These are phyloP conservation scores for Venturia aucupariae DNA, from an alignment of 2,329 filamentous ascomycete species.

Conservation along the genomic window DNA sequence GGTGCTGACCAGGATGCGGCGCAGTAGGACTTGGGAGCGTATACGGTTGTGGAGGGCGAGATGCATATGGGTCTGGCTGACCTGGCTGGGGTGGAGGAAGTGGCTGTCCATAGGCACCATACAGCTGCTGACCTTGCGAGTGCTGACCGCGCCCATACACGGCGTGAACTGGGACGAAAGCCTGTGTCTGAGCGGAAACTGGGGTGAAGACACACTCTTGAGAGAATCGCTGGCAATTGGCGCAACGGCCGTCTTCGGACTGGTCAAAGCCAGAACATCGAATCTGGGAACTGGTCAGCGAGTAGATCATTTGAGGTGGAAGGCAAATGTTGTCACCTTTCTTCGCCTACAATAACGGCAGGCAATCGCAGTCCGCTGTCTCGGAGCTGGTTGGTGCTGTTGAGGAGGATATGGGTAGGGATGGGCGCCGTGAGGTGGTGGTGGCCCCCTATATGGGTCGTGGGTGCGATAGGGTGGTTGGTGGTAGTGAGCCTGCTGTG, in stretches of 20 bases:
- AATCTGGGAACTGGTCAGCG: conserved; percentile 44
- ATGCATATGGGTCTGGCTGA: conserved; percentile 18
- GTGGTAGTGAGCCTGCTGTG: conserved; percentile 16
- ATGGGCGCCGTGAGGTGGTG: conserved; percentile 38
- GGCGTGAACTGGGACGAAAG: conserved; percentile 64
- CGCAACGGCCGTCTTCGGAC: conserved; percentile 62
- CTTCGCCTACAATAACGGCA: conserved; percentile 51
- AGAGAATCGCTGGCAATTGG: conserved; percentile 63
- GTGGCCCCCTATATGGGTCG: conserved; percentile 36
- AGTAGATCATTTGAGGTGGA: not conserved
- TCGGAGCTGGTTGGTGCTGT: conserved; percentile 38
- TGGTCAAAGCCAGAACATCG: conserved; percentile 67
- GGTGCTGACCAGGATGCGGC: conserved; percentile 24
- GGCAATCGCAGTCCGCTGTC: conserved; percentile 52
- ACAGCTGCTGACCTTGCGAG: conserved; percentile 36
- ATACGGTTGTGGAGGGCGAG: conserved; percentile 23
- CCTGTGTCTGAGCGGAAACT: conserved; percentile 63
- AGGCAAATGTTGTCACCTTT: conserved; percentile 37
- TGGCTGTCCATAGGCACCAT: conserved; percentile 43
- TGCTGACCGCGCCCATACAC: conserved; percentile 43
- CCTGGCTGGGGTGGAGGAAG: conserved; percentile 29
- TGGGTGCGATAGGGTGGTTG: conserved; percentile 31
- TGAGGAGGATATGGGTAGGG: conserved; percentile 32
- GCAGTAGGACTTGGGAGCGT: conserved; percentile 37
- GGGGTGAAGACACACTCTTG: conserved; percentile 72